Evolutionary conservation across 495 filamentous ascomycete genomes (phyloP).

Genomic region (Aspergillus conjunctus): DNA sequence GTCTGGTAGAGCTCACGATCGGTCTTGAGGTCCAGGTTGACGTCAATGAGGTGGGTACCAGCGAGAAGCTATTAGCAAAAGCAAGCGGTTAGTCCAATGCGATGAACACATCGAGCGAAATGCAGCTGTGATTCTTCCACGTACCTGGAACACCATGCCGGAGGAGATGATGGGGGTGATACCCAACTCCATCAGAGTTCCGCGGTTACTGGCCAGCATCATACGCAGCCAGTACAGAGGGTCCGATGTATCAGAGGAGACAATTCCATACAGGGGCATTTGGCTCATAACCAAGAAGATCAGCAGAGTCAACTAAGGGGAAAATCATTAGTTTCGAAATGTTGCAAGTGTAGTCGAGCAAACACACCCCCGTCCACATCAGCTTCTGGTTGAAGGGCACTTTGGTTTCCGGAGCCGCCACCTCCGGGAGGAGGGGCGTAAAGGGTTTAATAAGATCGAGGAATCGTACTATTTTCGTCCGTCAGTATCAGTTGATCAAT

Average conservation of each 20-base stretch:
- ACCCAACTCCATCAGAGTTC: constrained; percentile 98
- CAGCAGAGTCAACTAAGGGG: constrained; percentile 76
- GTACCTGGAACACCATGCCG: constrained; percentile 97
- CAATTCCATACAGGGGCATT: constrained; percentile 96
- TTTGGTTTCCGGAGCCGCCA: constrained; percentile 94
- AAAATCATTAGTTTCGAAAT: constrained; percentile 36
- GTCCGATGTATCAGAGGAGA: constrained; percentile 95
- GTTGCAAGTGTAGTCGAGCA: constrained; percentile 19
- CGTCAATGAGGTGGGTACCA: constrained; percentile 99
- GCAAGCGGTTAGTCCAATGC: constrained; percentile 10
- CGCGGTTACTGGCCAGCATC: constrained; percentile 99
- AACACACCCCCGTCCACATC: constrained; percentile 93
- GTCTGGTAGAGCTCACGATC: constrained; percentile 99
- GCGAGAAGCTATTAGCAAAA: constrained; percentile 68
- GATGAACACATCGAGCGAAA: not conserved
- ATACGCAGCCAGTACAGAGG: constrained; percentile 99
- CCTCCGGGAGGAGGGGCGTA: constrained; percentile 97
- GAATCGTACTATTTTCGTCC: constrained; percentile 76
- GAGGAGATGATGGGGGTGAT: constrained; percentile 99
- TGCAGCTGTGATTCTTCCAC: constrained; percentile 14
- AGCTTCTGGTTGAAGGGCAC: constrained; percentile 98
- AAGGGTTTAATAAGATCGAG: constrained; percentile 99
- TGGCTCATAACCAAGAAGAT: constrained; percentile 99
- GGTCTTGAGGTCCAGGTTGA: constrained; percentile 98
- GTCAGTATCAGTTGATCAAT: constrained; percentile 31